Evolutionary conservation across 768 basidiomycete species (phyloP), one percentile per base, ranked within the genome.

Genomic region (Lactarius psammicola): DNA sequence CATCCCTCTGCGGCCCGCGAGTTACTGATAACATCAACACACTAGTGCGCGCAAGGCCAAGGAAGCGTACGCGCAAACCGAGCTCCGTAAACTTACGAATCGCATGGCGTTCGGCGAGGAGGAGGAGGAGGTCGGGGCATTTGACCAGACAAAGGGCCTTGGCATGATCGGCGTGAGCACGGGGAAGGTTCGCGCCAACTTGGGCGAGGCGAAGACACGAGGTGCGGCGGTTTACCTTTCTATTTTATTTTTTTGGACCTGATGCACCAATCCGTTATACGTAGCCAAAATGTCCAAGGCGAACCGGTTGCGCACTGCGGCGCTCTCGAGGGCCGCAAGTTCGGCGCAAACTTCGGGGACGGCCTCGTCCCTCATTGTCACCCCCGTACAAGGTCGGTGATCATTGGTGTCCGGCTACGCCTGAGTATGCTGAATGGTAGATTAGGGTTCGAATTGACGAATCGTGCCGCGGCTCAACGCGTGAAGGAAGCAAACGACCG

Each of bases 401-500:
- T n/a, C 42, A 5, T 26, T 31, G 6, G 34, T 49, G 60, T 57
- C 65, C 7, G 28, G 26, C 31, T 18, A 17, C 17, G 11, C 58
- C 60, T 59, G 40, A 54, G 20, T 56, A 56, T 31, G 31, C 60
- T 62, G 36, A 62, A 3, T 70, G 49, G 6, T 26, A 15, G 13
- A 30, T 64, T 38, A 92, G 93, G 94, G 38, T 90, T 99, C 76
- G 95, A 99, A 76, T 82, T 99, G 66, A 95, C 94, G 61, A 98
- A 98, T 74, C 89, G 92, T 30, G 83, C 90, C n/a, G 85, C 89
- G 5, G 85, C 89, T n/a, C 87, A 88, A 68, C 84, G 89, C 36
- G 93, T 97, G 63, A 94, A 94, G 75, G 95, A 94, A 70, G 97
- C 97, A 30, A 98, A 99, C 77, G 94, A 97, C 61, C 84, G 90